Evolutionary conservation across 495 filamentous ascomycete genomes (phyloP).

Genomic region (Aspergillus diversus): DNA sequence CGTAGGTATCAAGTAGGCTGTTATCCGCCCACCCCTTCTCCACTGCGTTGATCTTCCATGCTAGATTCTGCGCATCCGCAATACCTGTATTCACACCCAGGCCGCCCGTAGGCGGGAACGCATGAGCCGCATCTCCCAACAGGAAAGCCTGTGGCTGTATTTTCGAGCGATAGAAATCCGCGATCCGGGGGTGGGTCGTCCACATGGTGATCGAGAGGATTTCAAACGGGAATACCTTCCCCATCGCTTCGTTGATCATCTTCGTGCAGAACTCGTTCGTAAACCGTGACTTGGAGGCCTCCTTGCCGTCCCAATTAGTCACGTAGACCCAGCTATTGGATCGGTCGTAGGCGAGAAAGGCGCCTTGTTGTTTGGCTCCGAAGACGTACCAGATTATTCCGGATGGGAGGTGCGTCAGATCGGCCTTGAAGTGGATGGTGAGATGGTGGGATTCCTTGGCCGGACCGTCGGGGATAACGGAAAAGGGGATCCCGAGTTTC

Average conservation of each 20-base stretch:
- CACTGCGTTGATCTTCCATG: constrained; percentile 1
- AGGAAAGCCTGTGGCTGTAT: not conserved
- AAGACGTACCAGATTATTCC: not conserved
- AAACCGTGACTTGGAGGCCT: not conserved
- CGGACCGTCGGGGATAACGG: not conserved
- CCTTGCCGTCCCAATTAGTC: not conserved
- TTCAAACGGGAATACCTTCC: not conserved
- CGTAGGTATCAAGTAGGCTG: not conserved
- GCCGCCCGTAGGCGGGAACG: constrained; percentile 2
- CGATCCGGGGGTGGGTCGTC: not conserved
- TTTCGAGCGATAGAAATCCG: not conserved
- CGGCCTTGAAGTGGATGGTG: not conserved
- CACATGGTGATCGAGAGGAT: not conserved
- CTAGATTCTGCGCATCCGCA: constrained; percentile 3
- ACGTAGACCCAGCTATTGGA: not conserved
- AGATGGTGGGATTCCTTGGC: not conserved
- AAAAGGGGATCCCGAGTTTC: not conserved
- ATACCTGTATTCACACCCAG: constrained; percentile 4
- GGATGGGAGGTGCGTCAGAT: not conserved
- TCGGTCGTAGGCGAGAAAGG: not conserved
- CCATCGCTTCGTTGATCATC: not conserved
- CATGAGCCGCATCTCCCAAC: not conserved
- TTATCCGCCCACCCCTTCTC: constrained; percentile 4
- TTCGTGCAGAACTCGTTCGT: not conserved
- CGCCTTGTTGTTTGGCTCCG: not conserved